Percentiles rank a stretch among this genome's conserved stretches.
These are phyloP conservation scores for Backusella sp. DNA, from an alignment of 192 early-diverging fungal species.

Conservation along the genomic window DNA sequence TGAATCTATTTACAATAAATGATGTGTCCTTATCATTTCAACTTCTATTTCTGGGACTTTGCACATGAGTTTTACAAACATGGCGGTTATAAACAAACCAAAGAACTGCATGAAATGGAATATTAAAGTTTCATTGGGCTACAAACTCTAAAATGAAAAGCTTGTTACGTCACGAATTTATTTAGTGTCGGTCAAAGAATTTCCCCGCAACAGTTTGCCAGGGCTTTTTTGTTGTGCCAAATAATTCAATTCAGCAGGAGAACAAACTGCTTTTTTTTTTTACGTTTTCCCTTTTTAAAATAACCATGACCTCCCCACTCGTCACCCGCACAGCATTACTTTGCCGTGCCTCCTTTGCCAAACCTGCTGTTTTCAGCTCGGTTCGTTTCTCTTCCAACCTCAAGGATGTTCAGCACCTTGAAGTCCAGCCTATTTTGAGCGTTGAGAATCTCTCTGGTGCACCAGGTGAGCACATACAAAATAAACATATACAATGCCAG, in stretches of 20 bases:
- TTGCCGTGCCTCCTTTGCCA: slow-evolving; percentile 17
- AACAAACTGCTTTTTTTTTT: not conserved
- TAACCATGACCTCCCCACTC: slow-evolving; percentile 13
- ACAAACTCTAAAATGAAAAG: too few relatives aligned
- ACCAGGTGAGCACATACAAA: not conserved
- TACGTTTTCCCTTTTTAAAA: too few relatives aligned
- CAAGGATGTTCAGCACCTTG: slow-evolving; percentile 15
- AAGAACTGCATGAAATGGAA: too few relatives aligned
- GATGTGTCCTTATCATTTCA: too few relatives aligned
- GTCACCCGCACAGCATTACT: not conserved
- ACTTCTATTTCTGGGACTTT: too few relatives aligned
- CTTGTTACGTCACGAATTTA: not conserved
- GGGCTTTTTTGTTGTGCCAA: not conserved
- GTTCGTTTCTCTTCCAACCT: not conserved
- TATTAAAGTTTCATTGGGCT: too few relatives aligned
- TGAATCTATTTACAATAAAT: too few relatives aligned
- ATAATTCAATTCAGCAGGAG: not conserved
- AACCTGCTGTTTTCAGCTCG: slow-evolving; percentile 2
- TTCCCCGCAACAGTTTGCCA: not conserved
- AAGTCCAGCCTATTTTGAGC: not conserved
- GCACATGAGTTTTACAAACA: too few relatives aligned
- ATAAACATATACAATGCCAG: not conserved
- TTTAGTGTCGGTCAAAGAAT: not conserved
- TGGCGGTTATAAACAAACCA: too few relatives aligned
- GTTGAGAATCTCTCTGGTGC: slow-evolving; percentile 24